Percentiles rank a stretch among this genome's conserved stretches.
phyloP scores from a whole-genome alignment of 306 rosid species.

The Hippophae tibetana region DNA sequence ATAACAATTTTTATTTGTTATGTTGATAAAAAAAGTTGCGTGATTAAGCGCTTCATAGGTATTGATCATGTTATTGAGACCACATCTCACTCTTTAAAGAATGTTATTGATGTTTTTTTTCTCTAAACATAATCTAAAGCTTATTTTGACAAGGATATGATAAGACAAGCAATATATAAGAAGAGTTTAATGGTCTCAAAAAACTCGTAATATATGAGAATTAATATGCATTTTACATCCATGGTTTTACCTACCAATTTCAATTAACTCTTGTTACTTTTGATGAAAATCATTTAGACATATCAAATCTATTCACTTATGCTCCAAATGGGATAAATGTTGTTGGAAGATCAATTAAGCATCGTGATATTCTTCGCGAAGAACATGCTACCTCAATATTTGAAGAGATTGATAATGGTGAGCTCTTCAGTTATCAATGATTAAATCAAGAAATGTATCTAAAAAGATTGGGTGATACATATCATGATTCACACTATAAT shows the following conservation, averaged over 20 bases:
- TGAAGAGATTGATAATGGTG: too few relatives aligned
- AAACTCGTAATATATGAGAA: not conserved
- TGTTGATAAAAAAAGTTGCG: not conserved
- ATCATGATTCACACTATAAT: too few relatives aligned
- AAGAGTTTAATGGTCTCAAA: slow-evolving; percentile 1
- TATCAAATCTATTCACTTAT: not conserved
- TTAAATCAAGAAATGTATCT: too few relatives aligned
- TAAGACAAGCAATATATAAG: not conserved
- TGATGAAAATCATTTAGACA: not conserved
- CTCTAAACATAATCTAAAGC: not conserved
- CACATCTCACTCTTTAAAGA: not conserved
- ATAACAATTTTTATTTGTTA: not conserved
- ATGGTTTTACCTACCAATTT: not conserved
- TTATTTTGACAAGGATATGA: not conserved
- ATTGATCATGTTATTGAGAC: not conserved
- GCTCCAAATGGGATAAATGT: too few relatives aligned
- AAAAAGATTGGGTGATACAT: too few relatives aligned
- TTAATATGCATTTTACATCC: not conserved
- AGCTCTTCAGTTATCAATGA: too few relatives aligned
- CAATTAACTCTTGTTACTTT: not conserved
- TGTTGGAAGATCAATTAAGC: too few relatives aligned
- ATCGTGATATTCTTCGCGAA: too few relatives aligned
- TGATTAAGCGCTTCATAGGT: not conserved
- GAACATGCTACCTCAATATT: too few relatives aligned
- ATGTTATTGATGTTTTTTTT: too few relatives aligned